Conservation (phyloP, 129 eudicot species). For the Escallonia herrerae region DNA sequence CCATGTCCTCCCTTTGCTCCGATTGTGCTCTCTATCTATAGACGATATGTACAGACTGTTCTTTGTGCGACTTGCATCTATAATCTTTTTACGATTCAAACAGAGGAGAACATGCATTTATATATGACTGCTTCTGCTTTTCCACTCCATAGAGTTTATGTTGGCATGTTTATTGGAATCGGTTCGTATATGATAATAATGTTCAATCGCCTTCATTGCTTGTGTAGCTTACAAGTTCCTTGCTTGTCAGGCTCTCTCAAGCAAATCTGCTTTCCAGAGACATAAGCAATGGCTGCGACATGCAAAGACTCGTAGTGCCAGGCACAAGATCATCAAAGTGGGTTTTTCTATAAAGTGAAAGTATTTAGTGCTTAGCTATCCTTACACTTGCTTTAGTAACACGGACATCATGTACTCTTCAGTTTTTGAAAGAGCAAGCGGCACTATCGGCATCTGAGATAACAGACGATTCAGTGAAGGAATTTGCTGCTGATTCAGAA, state of each 20-base stretch:
- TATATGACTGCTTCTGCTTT: too few species aligned
- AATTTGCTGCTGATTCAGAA: constrained; percentile 59
- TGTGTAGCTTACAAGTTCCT: constrained; percentile 8
- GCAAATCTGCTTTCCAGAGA: constrained; percentile 77
- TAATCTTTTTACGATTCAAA: too few species aligned
- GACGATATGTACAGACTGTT: too few species aligned
- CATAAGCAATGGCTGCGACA: constrained; percentile 86
- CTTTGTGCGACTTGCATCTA: too few species aligned
- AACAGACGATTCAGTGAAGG: constrained; percentile 63
- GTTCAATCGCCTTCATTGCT: not conserved
- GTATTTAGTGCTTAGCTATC: not conserved
- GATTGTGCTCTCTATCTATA: too few species aligned
- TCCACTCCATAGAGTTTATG: too few species aligned
- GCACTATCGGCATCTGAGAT: constrained; percentile 60
- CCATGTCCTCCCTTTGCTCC: too few species aligned
- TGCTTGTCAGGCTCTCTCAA: constrained; percentile 63
- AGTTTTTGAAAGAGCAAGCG: constrained; percentile 94
- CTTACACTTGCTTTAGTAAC: constrained; percentile 1
- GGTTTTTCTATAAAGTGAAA: constrained; percentile 14
- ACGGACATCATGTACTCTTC: constrained; percentile 12
- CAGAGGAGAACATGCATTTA: too few species aligned
- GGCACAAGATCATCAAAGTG: constrained; percentile 88
- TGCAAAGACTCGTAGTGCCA: constrained; percentile 96
- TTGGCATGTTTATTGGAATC: too few species aligned
- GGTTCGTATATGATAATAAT: too few species aligned